A percentile compares a stretch with the other conserved stretches of the same genome.
These are phyloP conservation scores for Erythrophleum fordii DNA, from an alignment of 306 rosid species.

Conservation along the genomic window DNA sequence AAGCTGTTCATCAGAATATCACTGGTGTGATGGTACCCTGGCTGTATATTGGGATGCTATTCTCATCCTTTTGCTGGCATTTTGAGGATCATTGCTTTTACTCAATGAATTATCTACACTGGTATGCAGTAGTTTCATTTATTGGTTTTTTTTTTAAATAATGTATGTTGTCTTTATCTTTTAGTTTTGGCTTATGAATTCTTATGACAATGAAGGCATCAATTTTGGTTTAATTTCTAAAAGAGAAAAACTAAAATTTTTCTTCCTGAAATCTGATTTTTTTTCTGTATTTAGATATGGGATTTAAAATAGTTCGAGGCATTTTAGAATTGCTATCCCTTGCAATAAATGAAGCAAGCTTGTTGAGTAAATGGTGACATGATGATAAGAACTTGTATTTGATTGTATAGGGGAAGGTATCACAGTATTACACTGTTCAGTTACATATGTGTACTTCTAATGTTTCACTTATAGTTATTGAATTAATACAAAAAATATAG, in stretches of 20 bases:
- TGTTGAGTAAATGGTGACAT: slow-evolving; percentile 28
- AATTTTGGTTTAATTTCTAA: background rate
- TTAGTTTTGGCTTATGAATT: background rate
- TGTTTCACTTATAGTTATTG: slow-evolving; percentile 19
- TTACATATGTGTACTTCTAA: slow-evolving; percentile 9
- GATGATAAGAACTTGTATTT: slow-evolving; percentile 18
- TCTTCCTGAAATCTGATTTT: background rate
- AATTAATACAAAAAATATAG: slow-evolving; percentile 10
- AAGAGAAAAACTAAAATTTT: background rate
- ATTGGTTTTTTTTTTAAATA: background rate
- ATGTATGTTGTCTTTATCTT: background rate
- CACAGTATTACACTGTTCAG: slow-evolving; percentile 18
- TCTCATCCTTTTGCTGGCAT: slow-evolving; percentile 99
- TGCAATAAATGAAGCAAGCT: background rate
- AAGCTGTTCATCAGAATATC: slow-evolving; percentile 86
- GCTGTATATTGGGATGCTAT: slow-evolving; percentile 97
- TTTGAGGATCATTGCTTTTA: slow-evolving; percentile 98
- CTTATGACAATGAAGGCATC: slow-evolving; percentile 2
- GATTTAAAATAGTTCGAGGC: background rate
- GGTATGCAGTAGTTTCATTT: slow-evolving; percentile 60
- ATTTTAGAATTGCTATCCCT: slow-evolving; percentile 16
- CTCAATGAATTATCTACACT: slow-evolving; percentile 97
- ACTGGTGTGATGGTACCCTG: slow-evolving; percentile 99
- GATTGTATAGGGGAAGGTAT: slow-evolving; percentile 10
- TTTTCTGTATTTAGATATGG: slow-evolving; percentile 5